Conservation (phyloP, 169 alveolate genomes). For the Babesia microti region DNA sequence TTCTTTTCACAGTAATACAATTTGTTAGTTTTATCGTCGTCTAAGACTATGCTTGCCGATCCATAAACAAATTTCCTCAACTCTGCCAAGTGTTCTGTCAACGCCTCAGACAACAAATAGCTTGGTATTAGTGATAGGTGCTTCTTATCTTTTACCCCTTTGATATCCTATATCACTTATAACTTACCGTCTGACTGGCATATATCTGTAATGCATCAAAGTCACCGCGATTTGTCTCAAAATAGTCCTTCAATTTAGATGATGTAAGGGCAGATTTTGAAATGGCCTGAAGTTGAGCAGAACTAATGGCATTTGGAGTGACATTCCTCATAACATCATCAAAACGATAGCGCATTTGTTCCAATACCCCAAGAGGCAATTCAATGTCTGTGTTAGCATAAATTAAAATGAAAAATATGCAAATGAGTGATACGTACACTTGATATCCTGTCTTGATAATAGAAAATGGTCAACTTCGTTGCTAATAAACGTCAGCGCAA, state of each 20-base stretch:
- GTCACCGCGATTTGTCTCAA: conserved; percentile 16
- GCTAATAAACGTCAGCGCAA: conserved; percentile 73
- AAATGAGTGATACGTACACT: not conserved
- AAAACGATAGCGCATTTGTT: conserved; percentile 26
- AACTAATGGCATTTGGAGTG: conserved; percentile 22
- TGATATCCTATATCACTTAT: conserved; percentile 25
- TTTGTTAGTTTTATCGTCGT: not conserved
- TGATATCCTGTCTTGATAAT: not conserved
- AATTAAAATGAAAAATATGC: not conserved
- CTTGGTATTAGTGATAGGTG: conserved; percentile 33
- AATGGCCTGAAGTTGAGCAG: conserved; percentile 32
- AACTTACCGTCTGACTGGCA: too few species aligned
- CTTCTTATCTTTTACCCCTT: conserved; percentile 19
- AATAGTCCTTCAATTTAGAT: conserved; percentile 30
- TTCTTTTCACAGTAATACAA: not conserved
- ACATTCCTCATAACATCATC: conserved; percentile 32
- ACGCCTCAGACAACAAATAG: conserved; percentile 21
- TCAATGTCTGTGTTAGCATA: not conserved
- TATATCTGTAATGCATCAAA: conserved; percentile 24
- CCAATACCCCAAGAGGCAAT: conserved; percentile 12
- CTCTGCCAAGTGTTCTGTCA: conserved; percentile 11
- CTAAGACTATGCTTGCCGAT: not conserved
- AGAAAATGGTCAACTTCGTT: conserved; percentile 4
- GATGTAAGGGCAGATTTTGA: conserved; percentile 37
- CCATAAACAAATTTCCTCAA: conserved; percentile 10